Base-by-base conservation (phyloP, 257 asterid species). In the Echium plantagineum region DNA sequence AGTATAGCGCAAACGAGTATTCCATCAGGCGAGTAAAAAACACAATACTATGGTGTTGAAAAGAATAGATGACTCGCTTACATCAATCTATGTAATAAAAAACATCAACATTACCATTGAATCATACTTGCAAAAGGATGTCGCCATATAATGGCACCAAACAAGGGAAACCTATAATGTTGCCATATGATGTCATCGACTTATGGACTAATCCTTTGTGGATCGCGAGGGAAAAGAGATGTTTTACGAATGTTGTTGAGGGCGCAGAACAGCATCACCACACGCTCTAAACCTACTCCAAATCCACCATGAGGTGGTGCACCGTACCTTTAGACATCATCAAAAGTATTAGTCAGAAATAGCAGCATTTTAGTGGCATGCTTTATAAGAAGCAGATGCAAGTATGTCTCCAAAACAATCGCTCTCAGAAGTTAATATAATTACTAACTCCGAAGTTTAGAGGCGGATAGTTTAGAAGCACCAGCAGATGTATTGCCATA, bases 281-380 rank as follows among this genome's bases (percentile, higher is more conserved):
- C 94, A 0, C 96, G 85, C 81, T 89, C 96, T 78, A 83, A 70
- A 59, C 96, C 96, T n/a, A 77, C 96, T 67, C 96, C 96, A 66
- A 89, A 89, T 58, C 96, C 96, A 61, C 95, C 96, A 38, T 89
- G 96, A 26, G 83, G 90, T 5, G 96, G 94, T 17, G 91, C 86
- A 2, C 95, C 95, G 17, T 80, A 85, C 77, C 96, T 87, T 70
- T 32, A 65, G 16, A 5, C 28, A 12, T 2, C 54, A 15, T 20
- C 32, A 24, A 26, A 12, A 63, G 21, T 20, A 13, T 19, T 64
- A 59, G 63, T 18, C 1, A 52, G 20, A 18, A 15, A 35, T 7
- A 35, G 46, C 6, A 7, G 46, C 10, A 35, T 35, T 35, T 7
- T 5, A 35, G 46, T 28, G 46, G 12, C 12, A 35, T 35, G 46